phyloP scores from a whole-genome alignment of 768 basidiomycete species.

The Rhizopogon rudus region DNA sequence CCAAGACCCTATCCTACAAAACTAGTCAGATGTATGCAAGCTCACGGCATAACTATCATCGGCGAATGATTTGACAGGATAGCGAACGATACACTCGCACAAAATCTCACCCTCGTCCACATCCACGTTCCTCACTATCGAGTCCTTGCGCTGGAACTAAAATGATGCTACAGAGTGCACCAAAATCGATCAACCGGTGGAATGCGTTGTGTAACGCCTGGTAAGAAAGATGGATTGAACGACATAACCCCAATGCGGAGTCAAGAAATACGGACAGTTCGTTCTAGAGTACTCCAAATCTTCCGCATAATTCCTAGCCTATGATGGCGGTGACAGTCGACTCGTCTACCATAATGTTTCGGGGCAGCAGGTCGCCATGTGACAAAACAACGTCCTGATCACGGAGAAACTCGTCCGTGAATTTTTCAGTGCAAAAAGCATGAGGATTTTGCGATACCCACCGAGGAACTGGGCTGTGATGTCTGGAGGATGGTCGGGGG shows the following conservation, averaged over 20 bases:
- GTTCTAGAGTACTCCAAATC: conserved; percentile 17
- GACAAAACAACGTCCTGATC: conserved; percentile 20
- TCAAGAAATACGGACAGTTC: conserved; percentile 18
- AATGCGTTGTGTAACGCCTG: too few species aligned
- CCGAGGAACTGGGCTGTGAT: conserved; percentile 16
- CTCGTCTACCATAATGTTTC: conserved; percentile 36
- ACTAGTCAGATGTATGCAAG: too few species aligned
- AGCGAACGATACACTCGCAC: too few species aligned
- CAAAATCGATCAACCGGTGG: too few species aligned
- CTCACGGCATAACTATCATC: too few species aligned
- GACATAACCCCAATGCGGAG: neutral
- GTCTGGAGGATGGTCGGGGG: conserved; percentile 9
- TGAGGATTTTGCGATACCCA: conserved; percentile 10
- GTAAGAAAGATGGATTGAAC: too few species aligned
- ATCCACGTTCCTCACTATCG: too few species aligned
- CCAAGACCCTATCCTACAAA: too few species aligned
- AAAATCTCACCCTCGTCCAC: too few species aligned
- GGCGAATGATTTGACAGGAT: too few species aligned
- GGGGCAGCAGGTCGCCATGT: conserved; percentile 39
- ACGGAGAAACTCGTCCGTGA: neutral
- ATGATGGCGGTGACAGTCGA: conserved; percentile 27
- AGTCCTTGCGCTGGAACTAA: too few species aligned
- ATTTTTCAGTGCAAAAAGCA: neutral
- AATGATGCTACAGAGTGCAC: neutral
- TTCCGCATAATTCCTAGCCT: conserved; percentile 35